Evolutionary conservation across 2,329 filamentous ascomycete genomes (phyloP).

Genomic region (Pseudogymnoascus sp.): DNA sequence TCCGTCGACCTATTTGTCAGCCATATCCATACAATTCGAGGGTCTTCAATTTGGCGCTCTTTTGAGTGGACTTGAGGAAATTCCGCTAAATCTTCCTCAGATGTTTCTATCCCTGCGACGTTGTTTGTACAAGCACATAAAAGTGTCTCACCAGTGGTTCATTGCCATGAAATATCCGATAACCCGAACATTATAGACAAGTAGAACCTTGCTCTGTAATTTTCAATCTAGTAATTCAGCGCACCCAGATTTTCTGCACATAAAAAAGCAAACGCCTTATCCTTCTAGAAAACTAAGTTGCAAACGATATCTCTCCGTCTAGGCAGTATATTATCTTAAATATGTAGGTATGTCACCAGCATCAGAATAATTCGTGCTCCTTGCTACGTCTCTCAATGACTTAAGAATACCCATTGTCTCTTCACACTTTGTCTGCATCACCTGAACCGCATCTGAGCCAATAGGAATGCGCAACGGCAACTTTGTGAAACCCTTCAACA

Average conservation of each 20-base stretch:
- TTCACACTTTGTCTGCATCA: conserved; percentile 23
- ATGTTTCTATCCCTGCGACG: not conserved
- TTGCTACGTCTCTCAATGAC: not conserved
- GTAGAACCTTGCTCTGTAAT: not conserved
- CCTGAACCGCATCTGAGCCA: conserved; percentile 28
- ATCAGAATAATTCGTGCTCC: not conserved
- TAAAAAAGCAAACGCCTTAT: not conserved
- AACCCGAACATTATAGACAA: not conserved
- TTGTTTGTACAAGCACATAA: not conserved
- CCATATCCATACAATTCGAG: not conserved
- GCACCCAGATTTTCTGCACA: not conserved
- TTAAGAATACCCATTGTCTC: conserved; percentile 1
- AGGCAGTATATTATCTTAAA: not conserved
- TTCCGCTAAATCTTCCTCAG: not conserved
- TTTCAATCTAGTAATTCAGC: not conserved
- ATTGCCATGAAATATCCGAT: not conserved
- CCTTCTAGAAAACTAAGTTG: not conserved
- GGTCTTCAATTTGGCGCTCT: not conserved
- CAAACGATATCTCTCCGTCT: not conserved
- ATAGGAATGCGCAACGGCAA: conserved; percentile 28
- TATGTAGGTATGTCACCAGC: not conserved
- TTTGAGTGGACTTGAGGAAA: not conserved
- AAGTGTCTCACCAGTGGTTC: not conserved
- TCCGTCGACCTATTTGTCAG: not conserved
- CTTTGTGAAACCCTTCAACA: conserved; percentile 25